Evolutionary conservation across 1,284 basidiomycete species (phyloP).

Genomic region (Porphyrellus sp.): DNA sequence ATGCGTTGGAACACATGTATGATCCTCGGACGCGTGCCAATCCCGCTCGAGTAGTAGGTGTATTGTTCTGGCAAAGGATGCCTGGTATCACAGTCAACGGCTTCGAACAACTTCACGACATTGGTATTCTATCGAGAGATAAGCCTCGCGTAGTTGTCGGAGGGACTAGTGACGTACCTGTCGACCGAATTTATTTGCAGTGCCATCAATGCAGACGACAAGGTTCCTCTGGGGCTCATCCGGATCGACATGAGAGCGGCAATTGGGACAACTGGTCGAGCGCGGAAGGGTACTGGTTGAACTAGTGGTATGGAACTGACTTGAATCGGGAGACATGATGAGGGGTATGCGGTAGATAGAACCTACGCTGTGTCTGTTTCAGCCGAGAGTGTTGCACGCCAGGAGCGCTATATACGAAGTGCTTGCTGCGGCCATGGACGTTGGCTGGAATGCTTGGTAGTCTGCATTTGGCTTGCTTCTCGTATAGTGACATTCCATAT

Average conservation of each 20-base stretch:
- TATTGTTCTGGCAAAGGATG: conserved; percentile 26
- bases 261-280: conserved; percentile 13
- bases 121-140: conserved; percentile 12
- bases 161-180: conserved; percentile 18
- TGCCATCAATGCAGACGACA: conserved; percentile 37
- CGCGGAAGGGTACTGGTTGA: conserved; percentile 2
- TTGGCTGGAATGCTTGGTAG: background rate
- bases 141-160: background rate
- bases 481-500: too few species aligned
- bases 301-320: conserved; percentile 1
- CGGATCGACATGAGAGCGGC: conserved; percentile 1
- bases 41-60: conserved; percentile 43
- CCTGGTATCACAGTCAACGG: conserved; percentile 18
- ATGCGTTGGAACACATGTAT: conserved; percentile 23
- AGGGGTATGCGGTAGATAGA: background rate
- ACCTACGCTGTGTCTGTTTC: background rate
- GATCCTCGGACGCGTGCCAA: conserved; percentile 38
- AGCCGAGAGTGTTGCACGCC: background rate
- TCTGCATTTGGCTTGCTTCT: too few species aligned
- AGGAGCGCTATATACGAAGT: background rate
- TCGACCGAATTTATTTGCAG: conserved; percentile 35
- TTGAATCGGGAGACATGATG: conserved; percentile 14
- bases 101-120: conserved; percentile 21
- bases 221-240: conserved; percentile 28
- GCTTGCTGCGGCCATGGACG: background rate